Evolutionary conservation across 1,284 basidiomycete species (phyloP).

Genomic region (Meira miltonrushii): DNA sequence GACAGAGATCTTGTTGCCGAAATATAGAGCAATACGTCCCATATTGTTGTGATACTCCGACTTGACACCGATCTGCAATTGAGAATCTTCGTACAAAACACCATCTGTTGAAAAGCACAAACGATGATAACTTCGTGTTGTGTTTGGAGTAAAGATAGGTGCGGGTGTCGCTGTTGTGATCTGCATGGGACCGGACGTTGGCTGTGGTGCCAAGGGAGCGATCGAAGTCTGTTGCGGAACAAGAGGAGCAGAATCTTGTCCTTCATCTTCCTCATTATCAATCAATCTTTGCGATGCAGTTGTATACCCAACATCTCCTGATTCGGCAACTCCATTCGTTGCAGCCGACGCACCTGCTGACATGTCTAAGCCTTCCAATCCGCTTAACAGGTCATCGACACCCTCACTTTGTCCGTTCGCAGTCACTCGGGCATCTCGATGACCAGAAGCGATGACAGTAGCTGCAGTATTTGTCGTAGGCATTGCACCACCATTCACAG

Average conservation of each 20-base stretch:
- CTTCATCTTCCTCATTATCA: constrained; percentile 6
- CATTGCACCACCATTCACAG: constrained; percentile 45
- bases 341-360: constrained; percentile 54
- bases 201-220: constrained; percentile 55
- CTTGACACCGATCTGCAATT: constrained; percentile 92
- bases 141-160: constrained; percentile 41
- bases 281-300: constrained; percentile 18
- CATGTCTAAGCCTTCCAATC: constrained; percentile 76
- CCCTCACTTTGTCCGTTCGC: constrained; percentile 22
- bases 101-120: constrained; percentile 76
- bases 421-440: constrained; percentile 27
- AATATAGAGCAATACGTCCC: constrained; percentile 84
- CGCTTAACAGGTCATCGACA: constrained; percentile 64
- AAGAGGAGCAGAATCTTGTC: constrained; percentile 8
- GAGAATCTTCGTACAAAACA: constrained; percentile 88
- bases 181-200: neutral
- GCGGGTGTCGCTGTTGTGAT: constrained; percentile 15
- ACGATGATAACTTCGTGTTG: constrained; percentile 73
- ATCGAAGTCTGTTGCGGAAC: constrained; percentile 58
- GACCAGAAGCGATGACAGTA: constrained; percentile 32
- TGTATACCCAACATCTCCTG: constrained; percentile 1
- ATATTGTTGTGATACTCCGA: constrained; percentile 88
- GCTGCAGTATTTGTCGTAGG: constrained; percentile 26
- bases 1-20: constrained; percentile 88
- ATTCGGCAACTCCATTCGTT: constrained; percentile 12